Evolutionary conservation across 768 basidiomycete genomes (phyloP).

Genomic region (Gyrodon lividus): DNA sequence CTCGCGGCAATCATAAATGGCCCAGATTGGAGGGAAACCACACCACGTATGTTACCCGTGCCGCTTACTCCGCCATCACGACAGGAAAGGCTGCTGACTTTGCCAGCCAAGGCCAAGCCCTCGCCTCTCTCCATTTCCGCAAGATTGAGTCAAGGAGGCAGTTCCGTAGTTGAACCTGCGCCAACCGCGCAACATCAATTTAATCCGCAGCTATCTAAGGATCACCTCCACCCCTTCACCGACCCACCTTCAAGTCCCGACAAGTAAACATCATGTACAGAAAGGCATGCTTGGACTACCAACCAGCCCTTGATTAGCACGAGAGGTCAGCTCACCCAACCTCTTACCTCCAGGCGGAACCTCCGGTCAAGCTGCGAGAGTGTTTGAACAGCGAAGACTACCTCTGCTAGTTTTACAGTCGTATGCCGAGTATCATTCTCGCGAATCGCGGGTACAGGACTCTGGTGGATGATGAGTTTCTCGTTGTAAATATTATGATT

Average conservation of each 20-base stretch:
- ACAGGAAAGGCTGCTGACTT: background rate
- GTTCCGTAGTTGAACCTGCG: background rate
- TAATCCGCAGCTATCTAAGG: slow-evolving; percentile 13
- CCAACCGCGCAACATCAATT: background rate
- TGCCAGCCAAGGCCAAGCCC: background rate
- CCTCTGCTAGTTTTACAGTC: slow-evolving; percentile 35
- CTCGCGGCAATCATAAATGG: background rate
- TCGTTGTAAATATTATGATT: background rate
- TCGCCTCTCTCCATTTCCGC: slow-evolving; percentile 1
- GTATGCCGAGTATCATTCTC: slow-evolving; percentile 7
- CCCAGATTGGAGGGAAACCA: background rate
- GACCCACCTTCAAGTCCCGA: slow-evolving; percentile 7
- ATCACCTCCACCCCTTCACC: slow-evolving; percentile 18
- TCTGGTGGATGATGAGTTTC: slow-evolving; percentile 13
- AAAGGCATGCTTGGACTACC: slow-evolving; percentile 22
- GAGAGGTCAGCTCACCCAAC: slow-evolving; percentile 32
- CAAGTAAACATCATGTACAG: slow-evolving; percentile 16
- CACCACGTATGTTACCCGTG: background rate
- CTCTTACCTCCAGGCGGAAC: slow-evolving; percentile 9
- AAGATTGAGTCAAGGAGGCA: slow-evolving; percentile 1
- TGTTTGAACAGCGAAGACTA: slow-evolving; percentile 42
- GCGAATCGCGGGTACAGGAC: slow-evolving; percentile 11
- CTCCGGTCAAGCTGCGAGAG: slow-evolving; percentile 18
- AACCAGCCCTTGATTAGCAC: slow-evolving; percentile 22
- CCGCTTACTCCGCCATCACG: background rate